Evolutionary conservation across 2,329 filamentous ascomycete genomes (phyloP).

Genomic region (Emergomyces orientalis): DNA sequence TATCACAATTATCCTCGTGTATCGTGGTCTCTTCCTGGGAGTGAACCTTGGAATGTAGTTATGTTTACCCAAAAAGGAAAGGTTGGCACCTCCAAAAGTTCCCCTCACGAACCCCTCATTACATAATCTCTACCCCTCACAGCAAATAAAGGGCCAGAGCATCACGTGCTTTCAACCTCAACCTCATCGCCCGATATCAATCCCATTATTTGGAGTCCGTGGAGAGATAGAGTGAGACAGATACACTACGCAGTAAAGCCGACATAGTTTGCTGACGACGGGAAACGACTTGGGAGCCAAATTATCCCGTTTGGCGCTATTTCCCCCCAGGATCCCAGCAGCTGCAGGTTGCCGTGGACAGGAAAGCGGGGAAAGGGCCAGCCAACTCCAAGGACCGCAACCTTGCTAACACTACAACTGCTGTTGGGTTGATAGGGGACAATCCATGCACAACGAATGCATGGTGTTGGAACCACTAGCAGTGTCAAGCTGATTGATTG

Average conservation of each 20-base stretch:
- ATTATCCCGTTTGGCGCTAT: not conserved
- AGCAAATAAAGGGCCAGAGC: no score
- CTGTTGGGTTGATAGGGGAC: no score
- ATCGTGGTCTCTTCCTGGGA: no score
- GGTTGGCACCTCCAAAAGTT: not conserved
- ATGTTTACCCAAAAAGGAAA: not conserved
- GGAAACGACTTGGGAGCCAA: not conserved
- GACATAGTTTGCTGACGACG: not conserved
- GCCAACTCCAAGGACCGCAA: not conserved
- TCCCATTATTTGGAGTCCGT: no score
- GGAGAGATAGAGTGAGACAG: no score
- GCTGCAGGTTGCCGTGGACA: not conserved
- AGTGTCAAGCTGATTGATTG: not conserved
- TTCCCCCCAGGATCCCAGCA: not conserved
- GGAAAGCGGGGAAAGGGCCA: not conserved
- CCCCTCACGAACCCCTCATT: slow-evolving; percentile 7
- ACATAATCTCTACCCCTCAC: slow-evolving; percentile 6
- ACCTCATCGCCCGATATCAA: not conserved
- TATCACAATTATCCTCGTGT: no score
- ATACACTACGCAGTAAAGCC: not conserved
- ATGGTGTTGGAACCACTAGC: not conserved
- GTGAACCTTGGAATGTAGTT: no score
- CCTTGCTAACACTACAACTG: not conserved
- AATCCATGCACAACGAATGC: no score
- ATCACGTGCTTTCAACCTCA: not conserved